These are phyloP conservation scores for Eucalyptus lansdowneana DNA, from an alignment of 345 rosid genomes.

Conservation along the genomic window DNA sequence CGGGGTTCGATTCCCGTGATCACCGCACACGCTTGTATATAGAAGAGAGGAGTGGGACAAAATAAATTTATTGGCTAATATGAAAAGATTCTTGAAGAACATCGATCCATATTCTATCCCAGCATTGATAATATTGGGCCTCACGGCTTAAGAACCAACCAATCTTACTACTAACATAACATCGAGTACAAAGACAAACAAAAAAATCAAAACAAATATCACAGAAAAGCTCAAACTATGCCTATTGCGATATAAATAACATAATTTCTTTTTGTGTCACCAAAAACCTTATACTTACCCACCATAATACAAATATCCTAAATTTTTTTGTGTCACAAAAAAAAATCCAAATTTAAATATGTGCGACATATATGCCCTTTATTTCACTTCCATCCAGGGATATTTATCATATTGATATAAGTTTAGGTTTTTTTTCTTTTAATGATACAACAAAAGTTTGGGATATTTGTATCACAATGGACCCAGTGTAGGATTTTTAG, in stretches of 20 bases:
- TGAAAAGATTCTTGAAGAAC: not conserved
- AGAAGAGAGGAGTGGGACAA: not conserved
- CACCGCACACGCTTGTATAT: not conserved
- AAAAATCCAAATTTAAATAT: not conserved
- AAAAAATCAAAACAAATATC: not conserved
- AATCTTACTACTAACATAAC: not conserved
- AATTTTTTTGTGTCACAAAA: no score
- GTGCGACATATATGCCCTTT: not conserved
- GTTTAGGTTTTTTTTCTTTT: no score
- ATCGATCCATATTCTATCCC: not conserved
- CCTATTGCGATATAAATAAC: no score
- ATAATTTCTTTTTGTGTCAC: not conserved
- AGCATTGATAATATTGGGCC: not conserved
- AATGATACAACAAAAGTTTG: not conserved
- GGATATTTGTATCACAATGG: not conserved
- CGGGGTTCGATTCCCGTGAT: not conserved
- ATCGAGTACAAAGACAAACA: not conserved
- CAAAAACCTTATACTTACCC: not conserved
- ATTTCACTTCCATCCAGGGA: not conserved
- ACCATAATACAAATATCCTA: not conserved
- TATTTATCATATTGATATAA: not conserved
- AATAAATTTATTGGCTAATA: not conserved
- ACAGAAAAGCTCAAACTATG: no score
- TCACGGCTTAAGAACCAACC: not conserved
- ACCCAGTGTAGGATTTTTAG: no score